Conservation (phyloP, 2,329 filamentous ascomycete species). For the Talaromyces piceae region DNA sequence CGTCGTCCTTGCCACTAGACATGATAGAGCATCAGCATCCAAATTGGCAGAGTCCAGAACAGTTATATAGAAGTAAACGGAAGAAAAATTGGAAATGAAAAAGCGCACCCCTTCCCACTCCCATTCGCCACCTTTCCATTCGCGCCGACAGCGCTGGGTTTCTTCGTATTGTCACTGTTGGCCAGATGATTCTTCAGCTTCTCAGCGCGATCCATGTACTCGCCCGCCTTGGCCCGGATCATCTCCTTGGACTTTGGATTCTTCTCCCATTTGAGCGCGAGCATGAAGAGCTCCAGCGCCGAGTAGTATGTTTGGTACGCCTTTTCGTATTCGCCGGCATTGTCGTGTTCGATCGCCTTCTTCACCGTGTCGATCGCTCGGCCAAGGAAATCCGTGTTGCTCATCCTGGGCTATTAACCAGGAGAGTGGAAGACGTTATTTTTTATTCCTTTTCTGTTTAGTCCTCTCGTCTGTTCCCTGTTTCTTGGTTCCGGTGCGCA, state of each 20-base stretch:
- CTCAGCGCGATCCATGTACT: constrained; percentile 98
- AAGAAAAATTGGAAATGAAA: constrained; percentile 7
- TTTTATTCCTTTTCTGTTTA: background rate
- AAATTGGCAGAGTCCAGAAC: too few relatives aligned
- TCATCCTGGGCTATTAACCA: constrained; percentile 55
- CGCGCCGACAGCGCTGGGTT: constrained; percentile 44
- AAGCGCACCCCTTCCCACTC: constrained; percentile 47
- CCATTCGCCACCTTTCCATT: constrained; percentile 46
- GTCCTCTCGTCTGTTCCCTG: background rate
- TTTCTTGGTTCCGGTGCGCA: background rate
- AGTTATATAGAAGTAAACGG: constrained; percentile 1
- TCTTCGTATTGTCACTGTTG: constrained; percentile 49
- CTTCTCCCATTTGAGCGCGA: constrained; percentile 99
- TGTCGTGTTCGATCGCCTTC: constrained; percentile 95
- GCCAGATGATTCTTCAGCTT: constrained; percentile 89
- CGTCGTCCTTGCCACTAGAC: constrained; percentile 42
- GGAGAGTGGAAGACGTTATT: too few relatives aligned
- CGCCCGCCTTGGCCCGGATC: constrained; percentile 87
- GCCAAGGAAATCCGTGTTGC: constrained; percentile 92
- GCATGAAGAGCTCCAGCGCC: constrained; percentile 95
- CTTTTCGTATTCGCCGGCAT: constrained; percentile 91
- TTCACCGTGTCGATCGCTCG: constrained; percentile 95
- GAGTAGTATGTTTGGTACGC: constrained; percentile 95
- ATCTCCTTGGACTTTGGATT: constrained; percentile 95
- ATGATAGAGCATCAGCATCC: background rate